Conservation (phyloP, 2,329 filamentous ascomycete genomes). For the Fusarium liriodendri region DNA sequence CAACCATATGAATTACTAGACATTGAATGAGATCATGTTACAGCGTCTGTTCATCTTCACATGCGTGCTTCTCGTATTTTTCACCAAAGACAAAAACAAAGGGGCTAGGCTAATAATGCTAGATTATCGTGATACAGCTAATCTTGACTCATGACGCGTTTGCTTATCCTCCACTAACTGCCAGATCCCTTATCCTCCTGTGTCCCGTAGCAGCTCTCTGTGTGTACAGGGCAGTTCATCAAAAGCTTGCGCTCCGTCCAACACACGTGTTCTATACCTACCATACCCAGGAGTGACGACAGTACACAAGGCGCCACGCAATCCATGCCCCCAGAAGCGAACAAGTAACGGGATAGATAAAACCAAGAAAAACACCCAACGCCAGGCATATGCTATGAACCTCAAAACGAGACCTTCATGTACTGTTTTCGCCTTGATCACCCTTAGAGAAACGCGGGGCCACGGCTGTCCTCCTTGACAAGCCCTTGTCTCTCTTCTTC, state of each 20-base stretch:
- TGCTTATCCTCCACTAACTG: conserved; percentile 29
- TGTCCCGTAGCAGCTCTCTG: conserved; percentile 31
- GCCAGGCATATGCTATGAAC: conserved; percentile 38
- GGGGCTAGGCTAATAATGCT: neutral
- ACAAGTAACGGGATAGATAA: conserved; percentile 1
- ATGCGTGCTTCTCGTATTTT: neutral
- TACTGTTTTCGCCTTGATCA: conserved; percentile 4
- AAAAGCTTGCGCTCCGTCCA: conserved; percentile 39
- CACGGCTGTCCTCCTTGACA: conserved; percentile 69
- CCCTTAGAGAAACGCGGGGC: conserved; percentile 35
- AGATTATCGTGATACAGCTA: conserved; percentile 26
- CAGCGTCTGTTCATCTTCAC: neutral
- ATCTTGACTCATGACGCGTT: conserved; percentile 41
- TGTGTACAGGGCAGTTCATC: conserved; percentile 37
- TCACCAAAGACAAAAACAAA: neutral
- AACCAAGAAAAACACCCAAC: conserved; percentile 38
- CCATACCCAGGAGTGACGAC: conserved; percentile 35
- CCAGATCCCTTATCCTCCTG: neutral
- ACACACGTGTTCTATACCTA: conserved; percentile 33
- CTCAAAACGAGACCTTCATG: conserved; percentile 6
- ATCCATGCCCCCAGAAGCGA: conserved; percentile 17
- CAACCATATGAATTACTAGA: neutral
- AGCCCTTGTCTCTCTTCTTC: conserved; percentile 88
- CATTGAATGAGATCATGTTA: neutral
- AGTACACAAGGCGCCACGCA: conserved; percentile 36